Evolutionary conservation across 257 asterid genomes (phyloP).

Genomic region (Henckelia pumila): DNA sequence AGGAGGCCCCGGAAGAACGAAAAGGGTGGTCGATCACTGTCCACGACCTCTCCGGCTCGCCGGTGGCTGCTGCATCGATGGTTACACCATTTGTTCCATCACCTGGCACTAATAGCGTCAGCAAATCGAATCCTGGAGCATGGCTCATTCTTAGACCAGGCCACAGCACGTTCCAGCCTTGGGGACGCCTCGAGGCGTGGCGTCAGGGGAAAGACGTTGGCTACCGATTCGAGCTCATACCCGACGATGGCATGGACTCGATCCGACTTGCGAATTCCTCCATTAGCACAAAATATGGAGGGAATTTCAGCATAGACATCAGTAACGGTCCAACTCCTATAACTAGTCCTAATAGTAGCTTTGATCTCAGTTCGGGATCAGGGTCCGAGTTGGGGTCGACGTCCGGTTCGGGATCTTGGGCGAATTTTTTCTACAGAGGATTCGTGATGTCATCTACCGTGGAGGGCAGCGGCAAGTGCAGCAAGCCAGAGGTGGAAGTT

Average conservation of each 20-base stretch:
- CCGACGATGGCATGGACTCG: constrained; percentile 72
- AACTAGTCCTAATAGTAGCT: constrained; percentile 88
- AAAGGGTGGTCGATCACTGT: constrained; percentile 97
- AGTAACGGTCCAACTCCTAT: constrained; percentile 71
- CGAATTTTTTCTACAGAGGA: constrained; percentile 64
- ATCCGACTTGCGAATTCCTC: constrained; percentile 63
- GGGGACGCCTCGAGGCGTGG: constrained; percentile 99
- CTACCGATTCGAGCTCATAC: constrained; percentile 85
- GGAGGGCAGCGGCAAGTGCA: constrained; percentile 62
- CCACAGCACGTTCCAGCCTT: constrained; percentile 81
- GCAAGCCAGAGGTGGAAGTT: constrained; percentile 84
- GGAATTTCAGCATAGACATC: constrained; percentile 69
- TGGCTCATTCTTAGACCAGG: constrained; percentile 97
- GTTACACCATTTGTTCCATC: constrained; percentile 97
- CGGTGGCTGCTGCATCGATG: constrained; percentile 95
- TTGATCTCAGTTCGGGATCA: constrained; percentile 56
- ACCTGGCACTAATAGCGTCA: constrained; percentile 66
- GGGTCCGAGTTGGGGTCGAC: constrained; percentile 63
- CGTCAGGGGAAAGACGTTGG: constrained; percentile 55
- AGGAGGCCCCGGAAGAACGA: constrained; percentile 48
- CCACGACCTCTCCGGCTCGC: constrained; percentile 96
- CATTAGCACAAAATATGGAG: constrained; percentile 58
- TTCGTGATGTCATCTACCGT: constrained; percentile 90
- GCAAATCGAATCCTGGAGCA: constrained; percentile 87
- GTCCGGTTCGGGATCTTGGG: constrained; percentile 87